Conservation (phyloP, 176 grass and related monocot species). For the Eragrostis nindensis region DNA sequence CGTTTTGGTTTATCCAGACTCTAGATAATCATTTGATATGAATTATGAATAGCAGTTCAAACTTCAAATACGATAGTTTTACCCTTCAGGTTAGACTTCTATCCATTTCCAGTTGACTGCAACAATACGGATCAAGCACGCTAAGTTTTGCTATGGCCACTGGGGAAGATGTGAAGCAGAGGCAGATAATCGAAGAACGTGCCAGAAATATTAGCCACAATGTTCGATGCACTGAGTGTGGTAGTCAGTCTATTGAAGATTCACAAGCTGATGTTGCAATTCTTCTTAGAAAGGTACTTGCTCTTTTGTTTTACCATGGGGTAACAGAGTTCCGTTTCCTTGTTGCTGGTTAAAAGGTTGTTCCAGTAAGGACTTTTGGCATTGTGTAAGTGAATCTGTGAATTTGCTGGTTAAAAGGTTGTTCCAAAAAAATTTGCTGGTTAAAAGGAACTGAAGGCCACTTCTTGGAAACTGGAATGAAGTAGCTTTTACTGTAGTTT, state of each 20-base stretch:
- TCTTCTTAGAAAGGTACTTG: slow-evolving; percentile 80
- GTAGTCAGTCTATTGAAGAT: slow-evolving; percentile 97
- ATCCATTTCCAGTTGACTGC: not conserved
- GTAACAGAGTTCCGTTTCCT: not conserved
- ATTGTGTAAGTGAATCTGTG: not conserved
- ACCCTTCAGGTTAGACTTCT: not conserved
- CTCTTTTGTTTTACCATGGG: not conserved
- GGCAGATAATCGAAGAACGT: slow-evolving; percentile 66
- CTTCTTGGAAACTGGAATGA: no score
- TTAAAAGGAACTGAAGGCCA: no score
- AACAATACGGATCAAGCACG: not conserved
- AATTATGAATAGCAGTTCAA: no score
- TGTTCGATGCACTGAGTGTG: slow-evolving; percentile 91
- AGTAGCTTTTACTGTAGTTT: no score
- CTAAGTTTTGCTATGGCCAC: slow-evolving; percentile 56
- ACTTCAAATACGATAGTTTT: not conserved
- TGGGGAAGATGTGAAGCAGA: slow-evolving; percentile 73
- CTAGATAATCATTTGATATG: no score
- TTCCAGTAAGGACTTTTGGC: not conserved
- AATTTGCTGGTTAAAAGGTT: not conserved
- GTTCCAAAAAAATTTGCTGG: not conserved
- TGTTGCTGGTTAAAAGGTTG: not conserved
- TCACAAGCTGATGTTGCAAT: slow-evolving; percentile 92
- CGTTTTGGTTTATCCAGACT: no score
- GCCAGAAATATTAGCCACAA: slow-evolving; percentile 92